Base-by-base conservation (phyloP, 331 rosid species). In the Telfairia occidentalis region DNA sequence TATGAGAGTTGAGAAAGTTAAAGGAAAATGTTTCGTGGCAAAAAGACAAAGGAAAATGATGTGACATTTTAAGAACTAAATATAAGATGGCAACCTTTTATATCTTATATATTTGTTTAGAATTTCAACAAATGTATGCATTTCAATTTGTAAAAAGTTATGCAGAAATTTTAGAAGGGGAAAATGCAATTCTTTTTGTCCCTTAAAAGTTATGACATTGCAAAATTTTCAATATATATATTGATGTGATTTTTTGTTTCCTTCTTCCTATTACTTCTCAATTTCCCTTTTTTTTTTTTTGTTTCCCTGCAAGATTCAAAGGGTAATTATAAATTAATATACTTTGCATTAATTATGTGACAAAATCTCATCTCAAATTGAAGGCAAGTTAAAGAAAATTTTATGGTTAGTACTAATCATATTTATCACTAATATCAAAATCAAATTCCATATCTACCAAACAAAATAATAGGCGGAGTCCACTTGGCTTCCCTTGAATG, bases 211-310 rank as follows among this genome's bases (percentile, higher is more conserved):
- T 8, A 34, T 16, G 70, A 34, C 24, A 30, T 6, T 61, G 45
- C 1, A 26, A 18, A 18, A 26, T 29, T 59, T 59, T 59, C 42
- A 53, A 5, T 3, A 23, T 21, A 26, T 32, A n/a, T 34, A 8
- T 63, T 63, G 48, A 63, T 35, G 71, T 63, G 71, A 63, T 63
- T 7, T 63, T 18, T 63, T 63, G 46, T 63, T 35, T 34, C 35
- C 71, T 63, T 63, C 46, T n/a, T 9, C 48, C 29, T 5, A 63
- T 19, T 63, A 63, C 46, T 21, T 63, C 46, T 18, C 71, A 28
- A 58, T 26, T 26, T 26, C 6, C 19, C 9, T 54, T 23, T 0
- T 7, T 10, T 2, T 49, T 1, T 54, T 8, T 59, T 55, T 10
- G 18, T 26, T 61, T 3, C 45, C 45, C 18, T 61, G 7, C 5